Evolutionary conservation across 139 green algal species (phyloP).

Genomic region (Coelastrella sp.): DNA sequence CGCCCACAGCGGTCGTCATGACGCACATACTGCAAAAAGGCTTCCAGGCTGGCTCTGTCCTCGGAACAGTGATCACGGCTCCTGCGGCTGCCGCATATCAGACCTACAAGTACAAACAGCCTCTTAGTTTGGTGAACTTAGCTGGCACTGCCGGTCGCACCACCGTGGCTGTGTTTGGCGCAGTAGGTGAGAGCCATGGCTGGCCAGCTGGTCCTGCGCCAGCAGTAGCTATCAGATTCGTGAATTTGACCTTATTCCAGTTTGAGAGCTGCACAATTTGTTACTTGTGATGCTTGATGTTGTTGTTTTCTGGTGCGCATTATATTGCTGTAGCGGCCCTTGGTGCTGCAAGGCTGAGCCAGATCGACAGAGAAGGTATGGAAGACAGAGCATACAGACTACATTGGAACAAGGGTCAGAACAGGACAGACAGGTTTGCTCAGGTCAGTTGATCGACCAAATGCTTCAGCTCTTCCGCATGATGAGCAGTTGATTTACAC

Average conservation of each 20-base stretch:
- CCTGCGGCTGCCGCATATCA: not conserved
- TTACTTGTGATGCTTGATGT: not conserved
- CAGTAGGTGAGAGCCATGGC: not conserved
- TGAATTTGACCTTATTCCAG: not conserved
- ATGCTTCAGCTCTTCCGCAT: not conserved
- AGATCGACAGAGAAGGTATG: slow-evolving; percentile 59
- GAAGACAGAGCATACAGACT: slow-evolving; percentile 70
- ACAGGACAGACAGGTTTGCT: slow-evolving; percentile 54
- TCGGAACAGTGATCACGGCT: not conserved
- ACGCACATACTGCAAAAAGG: slow-evolving; percentile 28
- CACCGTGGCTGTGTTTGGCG: not conserved
- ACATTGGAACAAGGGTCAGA: slow-evolving; percentile 68
- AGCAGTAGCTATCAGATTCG: not conserved
- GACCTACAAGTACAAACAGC: not conserved
- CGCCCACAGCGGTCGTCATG: not conserved
- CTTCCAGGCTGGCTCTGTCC: not conserved
- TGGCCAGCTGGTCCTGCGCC: not conserved
- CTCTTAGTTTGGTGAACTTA: not conserved
- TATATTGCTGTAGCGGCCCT: slow-evolving; percentile 26
- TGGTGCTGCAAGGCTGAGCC: slow-evolving; percentile 34
- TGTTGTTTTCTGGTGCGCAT: no score
- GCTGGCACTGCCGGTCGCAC: not conserved
- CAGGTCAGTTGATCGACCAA: slow-evolving; percentile 9
- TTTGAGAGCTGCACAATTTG: not conserved
- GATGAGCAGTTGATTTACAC: not conserved